Base-by-base conservation (phyloP, 148 eudicot species). In the Spergularia bocconei region DNA sequence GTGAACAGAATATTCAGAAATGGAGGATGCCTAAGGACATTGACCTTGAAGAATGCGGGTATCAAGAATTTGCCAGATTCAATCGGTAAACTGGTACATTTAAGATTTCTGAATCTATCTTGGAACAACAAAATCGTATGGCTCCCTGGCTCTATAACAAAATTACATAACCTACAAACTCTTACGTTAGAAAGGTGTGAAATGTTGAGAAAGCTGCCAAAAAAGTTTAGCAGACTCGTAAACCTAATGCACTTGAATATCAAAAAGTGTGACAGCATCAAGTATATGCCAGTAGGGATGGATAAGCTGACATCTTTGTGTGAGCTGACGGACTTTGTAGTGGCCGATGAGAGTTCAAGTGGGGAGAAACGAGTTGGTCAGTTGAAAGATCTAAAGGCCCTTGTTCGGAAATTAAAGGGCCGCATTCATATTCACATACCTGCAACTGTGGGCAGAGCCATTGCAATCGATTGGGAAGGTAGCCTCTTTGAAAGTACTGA, bases 41-140 rank as follows among this genome's bases (percentile, higher is more conserved):
- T 87, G 61, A 74, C 69, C 12, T 48, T 86, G 19, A 21, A 44
- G 21, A 13, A 41, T 29, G 13, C 13, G 7, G 57, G 36, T 3
- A 20, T 79, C 7, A 15, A 48, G 9, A 41, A 7, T 12, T 19
- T 84, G 53, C 85, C 85, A 21, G 56, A 63, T 54, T 67, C 73
- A 25, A 75, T 84, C 3, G 76, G 83, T 11, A 51, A 67, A 33
- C 13, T 82, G 19, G 23, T 60, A 33, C 90, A 80, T 67, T 79
- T 88, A 62, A 84, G 91, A 66, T 84, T 60, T 69, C 80, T 88
- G 21, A 70, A 80, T 55, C 72, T 82, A 2, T 79, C 78, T 19
- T 0, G 12, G 7, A 77, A 67, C 21, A 15, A 11, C 2, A 6
- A n/a, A n/a, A n/a, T n/a, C n/a, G n/a, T n/a, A n/a, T n/a, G n/a